Base-by-base conservation (phyloP, 257 asterid genomes). In the Verbascum thapsus region DNA sequence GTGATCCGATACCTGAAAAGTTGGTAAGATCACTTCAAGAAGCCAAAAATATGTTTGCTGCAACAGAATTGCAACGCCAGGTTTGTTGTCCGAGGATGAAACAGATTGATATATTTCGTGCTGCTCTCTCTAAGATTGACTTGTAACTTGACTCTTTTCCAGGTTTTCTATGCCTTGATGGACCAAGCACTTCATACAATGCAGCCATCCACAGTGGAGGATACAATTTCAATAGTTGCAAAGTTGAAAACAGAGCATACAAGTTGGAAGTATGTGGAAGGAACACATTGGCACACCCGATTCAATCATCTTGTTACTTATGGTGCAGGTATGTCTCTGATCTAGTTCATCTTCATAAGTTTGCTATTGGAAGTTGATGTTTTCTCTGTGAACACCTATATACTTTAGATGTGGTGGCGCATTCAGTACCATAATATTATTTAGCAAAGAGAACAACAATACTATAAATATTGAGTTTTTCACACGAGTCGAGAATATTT, bases 21-120 rank as follows among this genome's bases (percentile, higher is more conserved):
- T 68, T 92, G 83, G 90, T 92, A 35, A 66, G 85, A 65, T 83
- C 97, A 37, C 76, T 89, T 74, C 58, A 40, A 49, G 92, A 76
- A 66, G 94, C 97, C 67, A 87, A 84, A 80, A 78, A 74, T 40
- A 83, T 92, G 97, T 92, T 92, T 82, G 82, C 90, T 73, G 99
- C 91, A 38, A 89, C 89, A 1, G 99, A 92, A 78, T 75, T 92
- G 80, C 99, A 92, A 72, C 86, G 87, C 38, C 99, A 92, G 97
- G 99, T 92, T 72, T 73, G 76, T 70, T 53, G 52, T 75, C 64
- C 10, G 39, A 43, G 48, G 61, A 19, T 16, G 20, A 15, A 32
- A 23, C 51, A 32, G 56, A 41, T 66, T 38, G 35, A 53, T 17
- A 18, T 57, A 53, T 20, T 51, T 45, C 41, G 20, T 23, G 10